Base-by-base conservation (phyloP, 441 rosid species). In the Euphorbia schlechtendalii region DNA sequence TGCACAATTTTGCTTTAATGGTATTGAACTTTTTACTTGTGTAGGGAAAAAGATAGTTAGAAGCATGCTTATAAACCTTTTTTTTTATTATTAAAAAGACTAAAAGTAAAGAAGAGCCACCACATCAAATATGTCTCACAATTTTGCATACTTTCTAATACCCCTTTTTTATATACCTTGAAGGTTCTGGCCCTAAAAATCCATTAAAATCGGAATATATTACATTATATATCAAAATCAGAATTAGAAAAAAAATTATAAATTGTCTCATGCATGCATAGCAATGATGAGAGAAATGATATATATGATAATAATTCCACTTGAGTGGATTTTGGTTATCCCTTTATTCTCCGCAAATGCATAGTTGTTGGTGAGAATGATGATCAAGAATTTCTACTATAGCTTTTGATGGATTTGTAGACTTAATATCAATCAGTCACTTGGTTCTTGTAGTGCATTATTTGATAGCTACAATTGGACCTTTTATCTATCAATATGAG, bases 301-400 rank as follows among this genome's bases (percentile, higher is more conserved):
- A 63, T 13, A 6, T 32, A 51, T 49, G 55, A 27, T 52, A 25
- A 45, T 32, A 30, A 21, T 62, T 17, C 49, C 32, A 5, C 11
- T 15, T 48, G 27, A 36, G 9, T 48, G 25, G 67, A 6, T 28
- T 62, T 55, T 25, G 43, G 49, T 15, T 9, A 53, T 45, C 38
- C 30, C 8, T 17, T 61, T 59, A 58, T 38, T 55, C 43, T 40
- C 49, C 55, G 51, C 51, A 17, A 40, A 40, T 69, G 74, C 79
- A 73, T 75, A 67, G 67, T 72, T 74, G 67, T 75, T 70, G 73
- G 55, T 59, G 60, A 62, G 15, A 69, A 64, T 64, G 14, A 3
- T 32, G 34, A 32, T 32, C 34, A 32, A 32, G 3, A 32, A 32
- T 32, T 32, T n/a, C n/a, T n/a, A n/a, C n/a, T n/a, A n/a, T n/a